Base-by-base conservation (phyloP, 305 asterid genomes). In the Fraxinus xanthoxyloides region DNA sequence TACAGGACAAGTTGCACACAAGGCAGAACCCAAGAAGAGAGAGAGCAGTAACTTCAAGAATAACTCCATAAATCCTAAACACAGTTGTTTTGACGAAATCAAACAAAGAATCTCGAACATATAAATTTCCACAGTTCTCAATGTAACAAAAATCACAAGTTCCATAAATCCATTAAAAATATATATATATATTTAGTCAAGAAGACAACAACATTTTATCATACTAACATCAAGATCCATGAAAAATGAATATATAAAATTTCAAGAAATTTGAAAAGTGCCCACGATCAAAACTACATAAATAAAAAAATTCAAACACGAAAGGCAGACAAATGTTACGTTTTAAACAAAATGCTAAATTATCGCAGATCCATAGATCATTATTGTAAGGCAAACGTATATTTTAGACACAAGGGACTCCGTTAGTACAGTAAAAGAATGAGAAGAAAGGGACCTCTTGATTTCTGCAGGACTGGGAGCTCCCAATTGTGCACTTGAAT, bases 191-290 rank as follows among this genome's bases (percentile, higher is more conserved):
- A 75, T 69, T 32, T 40, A 65, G 76, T 77, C 77, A 40, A 59
- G 70, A 73, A 65, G 70, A 65, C 17, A 79, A 34, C 76, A 81
- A 35, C 75, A 65, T 12, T 75, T 24, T 75, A 59, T 48, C 23
- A 35, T 70, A 82, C 76, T 38, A 43, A 24, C 31, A 82, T 76
- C 36, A 51, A 51, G 87, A 83, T 84, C 89, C 83, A 79, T 43
- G 77, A 73, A 28, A 67, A 28, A 51, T 28, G 10, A 13, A 65
- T 48, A 23, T 65, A 40, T 15, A 75, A 15, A 79, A 78, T 81
- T 56, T 56, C 75, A 78, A 34, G 79, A 78, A 54, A 82, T 80
- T 35, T 12, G 59, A 76, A 81, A 75, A 76, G 54, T 84, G 51
- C 80, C 78, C 84, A 32, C 65, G 63, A 77, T 36, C 77, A 46